Evolutionary conservation across 805 yeast genomes (phyloP), one percentile per base, ranked within the genome.

Genomic region (Candida vartiovaarae): DNA sequence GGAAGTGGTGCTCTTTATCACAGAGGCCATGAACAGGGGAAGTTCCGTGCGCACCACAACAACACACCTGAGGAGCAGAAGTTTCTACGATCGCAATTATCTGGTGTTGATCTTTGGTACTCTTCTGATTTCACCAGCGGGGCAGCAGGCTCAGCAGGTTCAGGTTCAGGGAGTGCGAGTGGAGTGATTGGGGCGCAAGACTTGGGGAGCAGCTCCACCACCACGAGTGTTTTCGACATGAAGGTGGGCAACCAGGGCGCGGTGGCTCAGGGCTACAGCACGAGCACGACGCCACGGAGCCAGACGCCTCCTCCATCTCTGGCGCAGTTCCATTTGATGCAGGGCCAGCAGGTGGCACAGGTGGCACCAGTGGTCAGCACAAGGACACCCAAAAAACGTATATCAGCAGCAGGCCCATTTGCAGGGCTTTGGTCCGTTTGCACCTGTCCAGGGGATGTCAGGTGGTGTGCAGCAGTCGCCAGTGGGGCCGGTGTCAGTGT

Each of bases 211-310:
- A 40, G 47, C 25, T 46, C 47, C 25, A 23, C 43, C 5, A 34
- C 44, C 15, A 32, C 34, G 20, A 49, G 43, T 20, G 49, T 46
- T 25, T 51, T 56, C 36, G 51, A 52, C 41, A 44, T 51, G 50
- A 53, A 44, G 44, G 40, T 38, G 10, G n/a, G n/a, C 34, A 32
- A 15, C 20, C 20, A 15, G 20, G 20, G 15, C 3, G 10, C 34
- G 34, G 38, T 36, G 39, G 33, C 31, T 36, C 36, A 45, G 20
- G 20, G 20, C 20, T 15, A 15, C 20, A 15, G 2, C 20, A 15
- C 20, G 20, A 15, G 20, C 20, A 15, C 32, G 32, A 29, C 32
- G 10, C 32, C 32, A 39, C 15, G 28, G 10, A 26, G 15, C 15
- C 3, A 15, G 20, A 15, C 20, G n/a, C 30, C 45, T 30, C 40